These are phyloP conservation scores for Podospora anserina DNA, from an alignment of 495 filamentous ascomycete genomes.

Conservation along the genomic window DNA sequence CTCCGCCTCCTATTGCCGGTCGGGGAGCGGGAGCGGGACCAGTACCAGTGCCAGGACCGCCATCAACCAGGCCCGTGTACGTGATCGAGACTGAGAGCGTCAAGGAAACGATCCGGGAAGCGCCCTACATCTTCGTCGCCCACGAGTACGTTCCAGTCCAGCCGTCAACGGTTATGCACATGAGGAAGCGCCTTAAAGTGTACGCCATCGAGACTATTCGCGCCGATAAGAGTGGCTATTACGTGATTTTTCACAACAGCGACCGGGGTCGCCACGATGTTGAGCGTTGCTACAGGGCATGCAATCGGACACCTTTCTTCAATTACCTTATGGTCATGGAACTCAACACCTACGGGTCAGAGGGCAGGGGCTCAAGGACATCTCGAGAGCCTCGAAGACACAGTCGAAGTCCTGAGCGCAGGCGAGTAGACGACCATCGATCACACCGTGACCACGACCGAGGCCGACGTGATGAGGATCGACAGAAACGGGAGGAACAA, in stretches of 20 bases:
- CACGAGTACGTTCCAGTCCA: conserved; percentile 86
- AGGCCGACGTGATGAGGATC: conserved; percentile 58
- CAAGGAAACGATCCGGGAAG: conserved; percentile 63
- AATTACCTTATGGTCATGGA: conserved; percentile 93
- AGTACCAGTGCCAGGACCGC: background rate
- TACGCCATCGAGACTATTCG: conserved; percentile 74
- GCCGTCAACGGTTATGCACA: conserved; percentile 72
- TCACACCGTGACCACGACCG: conserved; percentile 44
- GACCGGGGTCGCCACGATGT: conserved; percentile 73
- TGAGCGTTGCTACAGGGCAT: conserved; percentile 67
- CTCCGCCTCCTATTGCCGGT: conserved; percentile 12
- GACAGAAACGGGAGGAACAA: conserved; percentile 42
- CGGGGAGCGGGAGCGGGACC: conserved; percentile 35
- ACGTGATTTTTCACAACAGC: conserved; percentile 79
- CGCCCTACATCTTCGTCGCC: conserved; percentile 91
- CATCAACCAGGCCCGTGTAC: conserved; percentile 9
- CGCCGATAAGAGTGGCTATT: conserved; percentile 83
- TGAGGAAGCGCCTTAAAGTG: conserved; percentile 79
- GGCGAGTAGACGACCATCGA: conserved; percentile 46
- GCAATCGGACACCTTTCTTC: conserved; percentile 76
- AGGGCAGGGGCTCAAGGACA: conserved; percentile 56
- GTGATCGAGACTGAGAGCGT: conserved; percentile 50
- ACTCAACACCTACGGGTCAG: conserved; percentile 64
- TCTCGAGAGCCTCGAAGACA: conserved; percentile 28
- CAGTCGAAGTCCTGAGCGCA: conserved; percentile 33